Evolutionary conservation across 75 land plant genomes (phyloP).

Genomic region (Pinus albicaulis): DNA sequence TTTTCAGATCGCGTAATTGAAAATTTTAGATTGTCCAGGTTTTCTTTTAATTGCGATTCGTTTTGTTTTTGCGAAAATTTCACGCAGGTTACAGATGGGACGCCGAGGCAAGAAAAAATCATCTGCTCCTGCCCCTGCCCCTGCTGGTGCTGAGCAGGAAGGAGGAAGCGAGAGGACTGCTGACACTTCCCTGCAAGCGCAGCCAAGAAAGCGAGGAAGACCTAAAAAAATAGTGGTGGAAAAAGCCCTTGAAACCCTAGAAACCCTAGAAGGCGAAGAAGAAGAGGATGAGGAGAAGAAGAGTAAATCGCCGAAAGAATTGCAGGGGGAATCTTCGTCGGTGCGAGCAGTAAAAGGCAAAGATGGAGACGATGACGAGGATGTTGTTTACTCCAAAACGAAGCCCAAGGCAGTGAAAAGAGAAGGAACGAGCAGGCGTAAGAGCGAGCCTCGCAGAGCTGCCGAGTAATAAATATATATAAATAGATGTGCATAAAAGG

Average conservation of each 20-base stretch:
- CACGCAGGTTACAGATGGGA: not conserved
- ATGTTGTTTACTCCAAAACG: not conserved
- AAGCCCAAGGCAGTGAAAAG: not conserved
- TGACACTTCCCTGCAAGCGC: not conserved
- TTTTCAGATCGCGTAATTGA: too few species aligned
- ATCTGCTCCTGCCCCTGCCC: not conserved
- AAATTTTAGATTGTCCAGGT: too few species aligned
- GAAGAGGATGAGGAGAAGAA: not conserved
- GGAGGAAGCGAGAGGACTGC: not conserved
- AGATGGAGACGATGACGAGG: not conserved
- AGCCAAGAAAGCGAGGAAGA: not conserved
- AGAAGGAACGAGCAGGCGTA: constrained; percentile 1
- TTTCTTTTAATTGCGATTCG: not conserved
- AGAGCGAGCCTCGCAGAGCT: constrained; percentile 12
- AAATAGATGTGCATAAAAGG: too few species aligned
- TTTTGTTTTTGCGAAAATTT: not conserved
- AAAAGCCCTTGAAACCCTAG: not conserved
- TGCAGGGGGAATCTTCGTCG: not conserved
- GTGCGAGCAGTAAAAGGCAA: not conserved
- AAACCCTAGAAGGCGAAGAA: not conserved
- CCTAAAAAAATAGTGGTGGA: not conserved
- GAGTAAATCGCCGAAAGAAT: not conserved
- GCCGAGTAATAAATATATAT: not conserved
- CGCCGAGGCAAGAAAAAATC: constrained; percentile 1
- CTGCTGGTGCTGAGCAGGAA: not conserved